Percentiles rank a stretch among this genome's conserved stretches.
Evolutionary conservation across 768 basidiomycete genomes (phyloP).

Genomic region (Suillus brevipes): DNA sequence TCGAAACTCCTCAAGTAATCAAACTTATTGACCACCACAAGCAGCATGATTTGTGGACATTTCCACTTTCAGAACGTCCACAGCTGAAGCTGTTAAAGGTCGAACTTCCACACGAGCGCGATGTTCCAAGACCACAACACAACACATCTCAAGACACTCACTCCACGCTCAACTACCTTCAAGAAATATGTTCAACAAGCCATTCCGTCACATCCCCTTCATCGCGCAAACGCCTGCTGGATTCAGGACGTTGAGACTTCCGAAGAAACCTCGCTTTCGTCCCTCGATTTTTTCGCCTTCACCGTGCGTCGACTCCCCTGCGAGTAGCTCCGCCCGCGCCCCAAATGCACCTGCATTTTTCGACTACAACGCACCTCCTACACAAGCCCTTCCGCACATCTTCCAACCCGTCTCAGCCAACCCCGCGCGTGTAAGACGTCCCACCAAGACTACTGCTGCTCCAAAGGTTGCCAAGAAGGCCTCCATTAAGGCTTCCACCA

Average conservation of each 20-base stretch:
- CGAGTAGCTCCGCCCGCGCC: constrained; percentile 17
- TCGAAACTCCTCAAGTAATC: background rate
- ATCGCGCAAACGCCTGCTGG: constrained; percentile 23
- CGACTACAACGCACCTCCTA: constrained; percentile 15
- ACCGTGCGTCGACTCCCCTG: constrained; percentile 16
- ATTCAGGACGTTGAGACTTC: constrained; percentile 22
- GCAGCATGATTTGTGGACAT: background rate
- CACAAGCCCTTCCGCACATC: constrained; percentile 8
- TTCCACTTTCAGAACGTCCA: background rate
- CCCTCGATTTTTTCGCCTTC: background rate
- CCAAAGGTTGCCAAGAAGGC: background rate
- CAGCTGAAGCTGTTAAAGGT: background rate
- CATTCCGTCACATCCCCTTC: constrained; percentile 16
- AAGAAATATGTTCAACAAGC: constrained; percentile 21
- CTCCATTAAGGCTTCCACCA: background rate
- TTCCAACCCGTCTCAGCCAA: constrained; percentile 1
- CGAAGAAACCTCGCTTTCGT: constrained; percentile 17
- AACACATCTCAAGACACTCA: background rate
- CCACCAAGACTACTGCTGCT: background rate
- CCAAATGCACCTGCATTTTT: background rate
- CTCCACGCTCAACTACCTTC: background rate
- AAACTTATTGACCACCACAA: background rate
- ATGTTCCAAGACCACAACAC: background rate
- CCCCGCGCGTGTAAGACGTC: background rate
- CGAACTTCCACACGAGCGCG: no score